Evolutionary conservation across 176 grass and related monocot genomes (phyloP), one percentile per base, ranked within the genome.

Genomic region (Bothriochloa decipiens): DNA sequence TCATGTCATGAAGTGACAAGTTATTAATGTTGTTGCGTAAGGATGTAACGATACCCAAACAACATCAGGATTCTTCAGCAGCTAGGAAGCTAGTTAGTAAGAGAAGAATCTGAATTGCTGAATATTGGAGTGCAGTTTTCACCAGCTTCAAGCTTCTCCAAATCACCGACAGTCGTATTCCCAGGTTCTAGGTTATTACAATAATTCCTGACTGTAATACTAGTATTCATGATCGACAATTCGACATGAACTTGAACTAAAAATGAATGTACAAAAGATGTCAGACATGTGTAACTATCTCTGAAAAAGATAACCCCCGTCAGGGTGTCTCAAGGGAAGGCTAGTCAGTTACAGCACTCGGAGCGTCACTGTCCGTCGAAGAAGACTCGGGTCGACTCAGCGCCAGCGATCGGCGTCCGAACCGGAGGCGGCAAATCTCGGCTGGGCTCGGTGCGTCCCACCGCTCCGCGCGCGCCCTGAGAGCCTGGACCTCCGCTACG

Each of bases 371-470:
- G 39, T 41, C 20, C 13, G 52, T 4, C 28, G 68, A 74, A 29
- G 27, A 46, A 35, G 53, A 65, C 8, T 33, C 66, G 28, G 61
- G 32, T 16, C 61, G 66, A 15, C 16, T 55, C 74, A 33, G 50
- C 5, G 20, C 1, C 52, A 6, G 50, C 52, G 50, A 76, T 4
- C 32, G 32, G 32, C 23, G 32, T 8, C 74, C 32, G 22, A 60
- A 57, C 32, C 75, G 75, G 22, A 90, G 66, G 8, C 63, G 42
- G 43, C 94, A 97, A 4, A 97, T 90, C 80, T 92, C 87, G 0
- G 40, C 68, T 3, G 83, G 52, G 42, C 33, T 46, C 4, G 89
- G 87, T 7, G 85, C 85, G 17, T 94, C 86, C 95, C 94, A 94
- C n/a, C 4, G 69, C 3, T 65, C 55, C 0, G 74, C 46, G 3